These are phyloP conservation scores for Lolium rigidum DNA, from an alignment of 176 grass and related monocot genomes.

Conservation along the genomic window DNA sequence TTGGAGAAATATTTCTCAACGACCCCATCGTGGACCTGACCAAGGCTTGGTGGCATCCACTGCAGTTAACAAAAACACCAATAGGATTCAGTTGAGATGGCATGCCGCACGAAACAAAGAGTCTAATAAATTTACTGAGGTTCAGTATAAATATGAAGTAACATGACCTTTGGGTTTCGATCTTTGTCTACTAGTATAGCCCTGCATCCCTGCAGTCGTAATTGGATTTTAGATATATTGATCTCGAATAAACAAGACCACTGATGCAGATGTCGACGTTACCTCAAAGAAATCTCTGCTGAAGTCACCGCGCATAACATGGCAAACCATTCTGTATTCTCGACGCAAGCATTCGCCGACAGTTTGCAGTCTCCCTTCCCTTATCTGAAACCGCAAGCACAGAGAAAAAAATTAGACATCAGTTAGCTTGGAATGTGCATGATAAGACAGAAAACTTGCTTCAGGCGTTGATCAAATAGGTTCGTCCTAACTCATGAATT, in stretches of 20 bases:
- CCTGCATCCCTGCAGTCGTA: slow-evolving; percentile 76
- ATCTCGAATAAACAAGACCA: neutral
- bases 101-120: neutral
- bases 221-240: slow-evolving; percentile 28
- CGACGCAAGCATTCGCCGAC: slow-evolving; percentile 78
- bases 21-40: slow-evolving; percentile 57
- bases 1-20: slow-evolving; percentile 75
- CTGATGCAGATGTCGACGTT: slow-evolving; percentile 21
- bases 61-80: slow-evolving; percentile 49
- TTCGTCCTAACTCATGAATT: neutral
- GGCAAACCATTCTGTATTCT: slow-evolving; percentile 95
- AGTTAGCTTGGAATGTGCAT: neutral
- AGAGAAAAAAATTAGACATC: slow-evolving; percentile 12
- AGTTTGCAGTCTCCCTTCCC: slow-evolving; percentile 78
- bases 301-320: slow-evolving; percentile 87
- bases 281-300: slow-evolving; percentile 97
- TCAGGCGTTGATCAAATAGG: neutral
- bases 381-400: slow-evolving; percentile 62
- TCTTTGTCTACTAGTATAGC: slow-evolving; percentile 91
- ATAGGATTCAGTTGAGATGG: slow-evolving; percentile 6
- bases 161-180: slow-evolving; percentile 82
- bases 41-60: slow-evolving; percentile 85
- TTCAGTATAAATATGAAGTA: slow-evolving; percentile 28
- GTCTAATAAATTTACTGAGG: neutral
- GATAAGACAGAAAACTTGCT: neutral